Evolutionary conservation across 2,329 filamentous ascomycete genomes (phyloP).

Genomic region (Colletotrichum tofieldiae): DNA sequence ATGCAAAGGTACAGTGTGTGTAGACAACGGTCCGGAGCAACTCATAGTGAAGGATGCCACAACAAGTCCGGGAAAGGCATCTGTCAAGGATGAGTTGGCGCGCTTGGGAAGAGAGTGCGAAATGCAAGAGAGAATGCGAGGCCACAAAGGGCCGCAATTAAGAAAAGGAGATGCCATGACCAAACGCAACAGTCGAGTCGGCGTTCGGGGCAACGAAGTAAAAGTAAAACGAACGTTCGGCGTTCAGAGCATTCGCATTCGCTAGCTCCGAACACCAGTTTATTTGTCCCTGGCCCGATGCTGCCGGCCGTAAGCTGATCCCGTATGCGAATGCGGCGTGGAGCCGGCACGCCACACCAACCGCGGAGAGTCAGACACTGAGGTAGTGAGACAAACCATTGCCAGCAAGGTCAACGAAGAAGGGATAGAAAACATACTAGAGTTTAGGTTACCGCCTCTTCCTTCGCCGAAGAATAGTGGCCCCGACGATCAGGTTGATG

Average conservation of each 20-base stretch:
- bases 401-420: constrained; percentile 22
- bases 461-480: not conserved
- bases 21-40: constrained; percentile 13
- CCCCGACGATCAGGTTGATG: not conserved
- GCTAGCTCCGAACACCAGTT: constrained; percentile 24
- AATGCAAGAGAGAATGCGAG: not conserved
- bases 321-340: constrained; percentile 34
- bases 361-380: constrained; percentile 6
- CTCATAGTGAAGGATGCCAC: constrained; percentile 28
- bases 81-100: not conserved
- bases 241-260: constrained; percentile 34
- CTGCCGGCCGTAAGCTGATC: constrained; percentile 41
- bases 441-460: not conserved
- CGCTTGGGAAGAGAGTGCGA: not conserved
- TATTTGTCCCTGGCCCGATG: constrained; percentile 29
- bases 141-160: constrained; percentile 6
- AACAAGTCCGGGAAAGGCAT: constrained; percentile 3
- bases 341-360: constrained; percentile 32
- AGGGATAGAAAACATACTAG: not conserved
- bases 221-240: constrained; percentile 35
- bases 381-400: constrained; percentile 18
- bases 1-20: not conserved
- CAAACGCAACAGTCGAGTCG: constrained; percentile 28
- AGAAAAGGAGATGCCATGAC: constrained; percentile 6
- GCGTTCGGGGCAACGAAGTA: constrained; percentile 36